These are phyloP conservation scores for Vanderwaltozyma verrucispora DNA, from an alignment of 805 yeast genomes.

Conservation along the genomic window DNA sequence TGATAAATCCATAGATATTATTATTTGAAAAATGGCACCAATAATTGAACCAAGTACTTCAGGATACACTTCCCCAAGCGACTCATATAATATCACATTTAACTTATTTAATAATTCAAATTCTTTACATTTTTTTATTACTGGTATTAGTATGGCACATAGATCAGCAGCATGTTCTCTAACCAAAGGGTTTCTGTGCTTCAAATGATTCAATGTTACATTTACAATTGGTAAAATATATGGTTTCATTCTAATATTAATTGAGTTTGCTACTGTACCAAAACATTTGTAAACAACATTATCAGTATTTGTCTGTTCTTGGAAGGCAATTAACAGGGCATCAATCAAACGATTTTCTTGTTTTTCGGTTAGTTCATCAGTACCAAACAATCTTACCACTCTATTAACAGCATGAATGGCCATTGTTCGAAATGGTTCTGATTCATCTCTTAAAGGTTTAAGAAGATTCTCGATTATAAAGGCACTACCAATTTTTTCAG, in stretches of 20 bases:
- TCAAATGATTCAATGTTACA: constrained; percentile 60
- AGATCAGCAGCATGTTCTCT: constrained; percentile 82
- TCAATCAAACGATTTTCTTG: constrained; percentile 63
- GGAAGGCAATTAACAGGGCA: constrained; percentile 70
- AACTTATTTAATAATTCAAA: constrained; percentile 53
- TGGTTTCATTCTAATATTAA: constrained; percentile 57
- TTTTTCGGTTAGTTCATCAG: constrained; percentile 50
- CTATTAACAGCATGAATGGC: constrained; percentile 59
- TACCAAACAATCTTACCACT: constrained; percentile 41
- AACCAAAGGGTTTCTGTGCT: constrained; percentile 57
- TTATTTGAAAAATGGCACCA: constrained; percentile 55
- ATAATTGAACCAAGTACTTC: constrained; percentile 84
- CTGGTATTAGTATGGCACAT: constrained; percentile 54
- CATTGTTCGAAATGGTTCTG: constrained; percentile 73
- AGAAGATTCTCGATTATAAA: constrained; percentile 49
- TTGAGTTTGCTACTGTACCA: constrained; percentile 48
- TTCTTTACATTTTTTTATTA: constrained; percentile 54
- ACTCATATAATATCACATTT: constrained; percentile 73
- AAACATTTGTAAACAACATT: constrained; percentile 49
- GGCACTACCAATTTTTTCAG: constrained; percentile 57
- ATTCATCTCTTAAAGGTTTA: constrained; percentile 61
- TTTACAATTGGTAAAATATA: constrained; percentile 65
- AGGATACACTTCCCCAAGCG: constrained; percentile 89
- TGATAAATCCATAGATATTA: constrained; percentile 47
- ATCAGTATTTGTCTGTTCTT: constrained; percentile 60